Evolutionary conservation across 1,284 basidiomycete species (phyloP).

Genomic region (Puccinia sorghi): DNA sequence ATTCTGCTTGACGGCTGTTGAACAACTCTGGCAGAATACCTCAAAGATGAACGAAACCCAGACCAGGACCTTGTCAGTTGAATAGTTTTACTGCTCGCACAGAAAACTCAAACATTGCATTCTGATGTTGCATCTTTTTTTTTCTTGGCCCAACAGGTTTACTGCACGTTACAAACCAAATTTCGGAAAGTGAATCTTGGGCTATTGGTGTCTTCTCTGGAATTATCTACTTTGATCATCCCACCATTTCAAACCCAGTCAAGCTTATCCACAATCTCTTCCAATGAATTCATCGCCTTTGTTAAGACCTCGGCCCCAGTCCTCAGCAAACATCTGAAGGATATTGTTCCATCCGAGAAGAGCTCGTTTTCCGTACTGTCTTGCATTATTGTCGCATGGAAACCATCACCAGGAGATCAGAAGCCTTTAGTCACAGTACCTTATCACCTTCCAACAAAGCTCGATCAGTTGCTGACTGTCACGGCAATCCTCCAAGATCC

Average conservation of each 20-base stretch:
- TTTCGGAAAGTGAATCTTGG: slow-evolving; percentile 1
- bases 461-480: slow-evolving; percentile 58
- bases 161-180: slow-evolving; percentile 14
- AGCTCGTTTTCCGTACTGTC: slow-evolving; percentile 2
- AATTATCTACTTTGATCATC: slow-evolving; percentile 4
- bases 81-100: background rate
- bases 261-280: background rate
- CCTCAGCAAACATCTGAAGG: background rate
- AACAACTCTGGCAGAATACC: background rate
- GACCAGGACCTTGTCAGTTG: slow-evolving; percentile 18
- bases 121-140: background rate
- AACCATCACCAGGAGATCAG: too few relatives aligned
- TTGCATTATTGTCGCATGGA: too few relatives aligned
- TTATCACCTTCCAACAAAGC: slow-evolving; percentile 58
- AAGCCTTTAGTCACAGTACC: slow-evolving; percentile 53
- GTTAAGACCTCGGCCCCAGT: background rate
- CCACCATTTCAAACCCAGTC: slow-evolving; percentile 19
- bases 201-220: background rate
- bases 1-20: slow-evolving; percentile 10
- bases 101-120: background rate
- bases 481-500: slow-evolving; percentile 53
- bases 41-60: background rate
- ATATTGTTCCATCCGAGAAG: background rate
- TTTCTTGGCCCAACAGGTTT: slow-evolving; percentile 7
- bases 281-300: background rate